A percentile compares a stretch with the other conserved stretches of the same genome.
Conservation (phyloP, 768 basidiomycete genomes). For the Macrolepiota dolichaula region DNA sequence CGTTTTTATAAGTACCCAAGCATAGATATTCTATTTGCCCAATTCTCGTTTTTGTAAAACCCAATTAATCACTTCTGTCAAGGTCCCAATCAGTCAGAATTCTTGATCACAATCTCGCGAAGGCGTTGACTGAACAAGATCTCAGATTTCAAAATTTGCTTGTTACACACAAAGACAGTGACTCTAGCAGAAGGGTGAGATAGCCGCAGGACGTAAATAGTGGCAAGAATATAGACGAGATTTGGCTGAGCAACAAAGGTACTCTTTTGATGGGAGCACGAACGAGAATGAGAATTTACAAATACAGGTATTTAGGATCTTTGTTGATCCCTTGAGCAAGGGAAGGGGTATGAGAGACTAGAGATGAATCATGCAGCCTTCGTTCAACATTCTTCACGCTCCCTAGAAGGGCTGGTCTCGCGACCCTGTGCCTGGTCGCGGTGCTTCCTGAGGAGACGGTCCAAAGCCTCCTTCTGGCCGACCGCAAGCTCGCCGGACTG, state of each 20-base stretch:
- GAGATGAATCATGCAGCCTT: neutral
- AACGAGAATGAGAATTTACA: neutral
- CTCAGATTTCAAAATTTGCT: neutral
- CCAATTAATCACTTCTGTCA: too few species aligned
- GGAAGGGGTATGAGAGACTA: neutral
- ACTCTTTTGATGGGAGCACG: constrained; percentile 2
- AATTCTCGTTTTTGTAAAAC: neutral
- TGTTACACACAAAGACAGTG: neutral
- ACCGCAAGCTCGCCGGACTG: constrained; percentile 88
- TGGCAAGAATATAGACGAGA: constrained; percentile 3
- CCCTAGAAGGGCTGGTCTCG: constrained; percentile 22
- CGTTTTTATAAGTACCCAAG: neutral
- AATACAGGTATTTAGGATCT: neutral
- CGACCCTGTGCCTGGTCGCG: constrained; percentile 34
- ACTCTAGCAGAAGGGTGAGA: neutral
- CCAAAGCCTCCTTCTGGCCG: constrained; percentile 90
- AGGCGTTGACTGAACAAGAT: neutral
- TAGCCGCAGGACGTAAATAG: neutral
- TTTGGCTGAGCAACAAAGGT: neutral
- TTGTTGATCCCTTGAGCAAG: neutral
- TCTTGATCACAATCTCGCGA: too few species aligned
- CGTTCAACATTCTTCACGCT: constrained; percentile 20
- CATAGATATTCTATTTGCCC: neutral
- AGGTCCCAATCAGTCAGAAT: too few species aligned
- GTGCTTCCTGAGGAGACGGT: constrained; percentile 81